Base-by-base conservation (phyloP, 495 filamentous ascomycete species). In the Neurospora intermedia region DNA sequence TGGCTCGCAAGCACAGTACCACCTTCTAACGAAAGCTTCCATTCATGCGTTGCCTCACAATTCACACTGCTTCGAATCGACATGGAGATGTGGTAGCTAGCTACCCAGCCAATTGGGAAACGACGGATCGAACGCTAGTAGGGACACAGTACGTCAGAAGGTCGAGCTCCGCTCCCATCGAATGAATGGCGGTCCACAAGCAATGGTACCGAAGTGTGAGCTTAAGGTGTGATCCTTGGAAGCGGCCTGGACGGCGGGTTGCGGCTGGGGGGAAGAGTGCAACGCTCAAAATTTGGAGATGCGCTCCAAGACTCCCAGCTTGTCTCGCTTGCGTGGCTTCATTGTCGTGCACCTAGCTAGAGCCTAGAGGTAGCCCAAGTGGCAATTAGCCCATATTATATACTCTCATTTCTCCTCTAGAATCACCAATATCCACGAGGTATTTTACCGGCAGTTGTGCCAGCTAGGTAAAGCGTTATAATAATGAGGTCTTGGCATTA, bases 101-200 rank as follows among this genome's bases (percentile, higher is more conserved):
- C 35, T 4, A 4, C 35, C 35, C 35, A 62, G 54, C 54, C 54
- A 62, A 6, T 27, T 35, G 54, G 54, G 54, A 39, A 48, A 54
- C 20, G 70, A 38, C 35, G 35, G 35, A 71, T 66, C 48, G 69
- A 62, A 72, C 48, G 71, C 71, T 72, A 39, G 39, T 8, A 39
- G 39, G 39, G 6, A 39, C 39, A 39, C 39, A 39, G 39, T 39
- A 72, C 71, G 71, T 72, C 71, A 72, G 71, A 72, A 66, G 54
- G 54, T 66, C 54, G 31, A 66, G 54, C 54, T 66, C 54, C 54
- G 54, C 54, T 18, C 54, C 23, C 27, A 27, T 66, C 54, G 54
- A 66, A 66, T 66, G 54, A 66, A 59, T 27, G 23, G 48, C 27
- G 54, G 54, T 18, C 54, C 54, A 66, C 27, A 66, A 31, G 54